These are phyloP conservation scores for Capsella bursapastoris DNA, from an alignment of 345 rosid genomes.

Conservation along the genomic window DNA sequence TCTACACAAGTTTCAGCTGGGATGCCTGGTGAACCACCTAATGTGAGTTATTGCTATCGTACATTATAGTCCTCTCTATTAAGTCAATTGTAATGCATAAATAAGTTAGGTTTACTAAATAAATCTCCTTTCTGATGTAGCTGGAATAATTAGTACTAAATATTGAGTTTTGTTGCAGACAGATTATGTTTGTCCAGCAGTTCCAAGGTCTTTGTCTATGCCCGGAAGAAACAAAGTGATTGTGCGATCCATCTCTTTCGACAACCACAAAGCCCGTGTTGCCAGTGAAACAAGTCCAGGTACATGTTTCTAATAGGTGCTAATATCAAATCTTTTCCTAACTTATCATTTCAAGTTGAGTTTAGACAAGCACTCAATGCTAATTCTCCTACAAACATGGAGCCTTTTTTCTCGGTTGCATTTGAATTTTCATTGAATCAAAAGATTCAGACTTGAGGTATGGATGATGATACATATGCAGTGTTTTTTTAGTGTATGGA, in stretches of 20 bases:
- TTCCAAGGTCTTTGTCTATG: conserved; percentile 82
- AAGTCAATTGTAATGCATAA: not conserved
- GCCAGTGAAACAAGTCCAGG: conserved; percentile 57
- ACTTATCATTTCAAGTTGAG: not conserved
- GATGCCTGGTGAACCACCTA: conserved; percentile 57
- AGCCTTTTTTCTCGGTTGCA: not conserved
- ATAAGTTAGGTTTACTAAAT: too few relatives aligned
- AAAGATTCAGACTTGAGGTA: conserved; percentile 9
- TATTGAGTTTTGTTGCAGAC: conserved; percentile 56
- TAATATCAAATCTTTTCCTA: not conserved
- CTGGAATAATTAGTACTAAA: not conserved
- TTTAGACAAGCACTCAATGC: conserved; percentile 10
- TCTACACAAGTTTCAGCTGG: conserved; percentile 64
- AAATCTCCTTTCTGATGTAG: not conserved
- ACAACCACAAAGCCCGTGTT: conserved; percentile 52
- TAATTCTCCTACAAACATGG: not conserved
- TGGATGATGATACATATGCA: conserved; percentile 3
- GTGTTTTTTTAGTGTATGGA: not conserved
- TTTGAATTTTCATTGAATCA: not conserved
- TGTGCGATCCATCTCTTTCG: conserved; percentile 75
- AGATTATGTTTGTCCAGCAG: conserved; percentile 49
- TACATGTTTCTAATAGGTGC: conserved; percentile 36
- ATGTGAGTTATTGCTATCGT: conserved; percentile 51
- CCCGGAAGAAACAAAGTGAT: conserved; percentile 80
- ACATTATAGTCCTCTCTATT: not conserved